These are phyloP conservation scores for Graphilbum ipis-grandicollis DNA, from an alignment of 2,329 filamentous ascomycete species.

Conservation along the genomic window DNA sequence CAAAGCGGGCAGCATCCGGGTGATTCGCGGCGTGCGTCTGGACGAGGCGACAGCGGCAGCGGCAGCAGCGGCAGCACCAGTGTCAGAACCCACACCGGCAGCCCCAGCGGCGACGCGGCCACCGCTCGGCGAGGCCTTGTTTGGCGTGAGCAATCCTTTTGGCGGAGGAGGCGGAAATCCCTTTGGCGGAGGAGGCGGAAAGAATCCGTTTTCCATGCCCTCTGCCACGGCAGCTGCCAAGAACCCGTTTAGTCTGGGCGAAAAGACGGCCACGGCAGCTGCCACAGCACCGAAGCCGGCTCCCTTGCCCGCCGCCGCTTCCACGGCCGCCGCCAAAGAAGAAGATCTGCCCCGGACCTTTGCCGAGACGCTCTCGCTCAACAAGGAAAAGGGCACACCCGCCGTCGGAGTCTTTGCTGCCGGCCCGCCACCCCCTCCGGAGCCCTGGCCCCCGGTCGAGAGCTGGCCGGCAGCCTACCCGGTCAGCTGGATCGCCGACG, in stretches of 20 bases:
- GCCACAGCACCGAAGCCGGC: too few relatives aligned
- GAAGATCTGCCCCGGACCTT: constrained; percentile 41
- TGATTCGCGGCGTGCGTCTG: constrained; percentile 47
- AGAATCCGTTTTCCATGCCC: background rate
- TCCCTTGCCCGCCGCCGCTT: background rate
- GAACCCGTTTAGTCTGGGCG: constrained; percentile 3
- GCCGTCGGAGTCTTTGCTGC: constrained; percentile 5
- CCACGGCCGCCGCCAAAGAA: constrained; percentile 6
- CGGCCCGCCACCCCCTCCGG: constrained; percentile 24
- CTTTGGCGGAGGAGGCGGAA: constrained; percentile 12
- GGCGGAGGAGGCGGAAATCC: constrained; percentile 13
- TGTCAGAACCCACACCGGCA: constrained; percentile 7
- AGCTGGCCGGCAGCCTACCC: constrained; percentile 57
- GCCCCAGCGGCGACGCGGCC: too few relatives aligned
- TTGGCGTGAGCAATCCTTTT: constrained; percentile 39
- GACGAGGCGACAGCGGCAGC: constrained; percentile 18
- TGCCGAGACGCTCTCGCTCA: constrained; percentile 59
- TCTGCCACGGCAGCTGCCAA: background rate
- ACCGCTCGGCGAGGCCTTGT: constrained; percentile 51
- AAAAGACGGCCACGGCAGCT: background rate
- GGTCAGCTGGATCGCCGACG: constrained; percentile 63
- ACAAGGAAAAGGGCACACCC: constrained; percentile 26
- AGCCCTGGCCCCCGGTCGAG: constrained; percentile 59
- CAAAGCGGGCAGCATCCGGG: constrained; percentile 67
- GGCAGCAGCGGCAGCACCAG: constrained; percentile 15